These are phyloP conservation scores for Ophiosphaerella herpotricha DNA, from an alignment of 2,329 filamentous ascomycete genomes.

Conservation along the genomic window DNA sequence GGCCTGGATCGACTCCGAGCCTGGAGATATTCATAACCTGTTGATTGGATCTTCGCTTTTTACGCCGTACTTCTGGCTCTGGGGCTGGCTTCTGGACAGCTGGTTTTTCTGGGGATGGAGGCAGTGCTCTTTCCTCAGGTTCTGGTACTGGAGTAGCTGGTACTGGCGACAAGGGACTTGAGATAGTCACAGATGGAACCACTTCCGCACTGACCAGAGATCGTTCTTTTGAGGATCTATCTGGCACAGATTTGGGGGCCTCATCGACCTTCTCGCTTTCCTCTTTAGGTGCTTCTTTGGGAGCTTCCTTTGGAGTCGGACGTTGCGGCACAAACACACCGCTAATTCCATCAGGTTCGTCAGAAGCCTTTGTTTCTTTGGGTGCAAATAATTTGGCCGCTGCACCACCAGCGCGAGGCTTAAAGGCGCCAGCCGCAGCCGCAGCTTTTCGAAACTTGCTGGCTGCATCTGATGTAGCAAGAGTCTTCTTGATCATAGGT, in stretches of 20 bases:
- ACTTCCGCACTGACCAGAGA: constrained; percentile 37
- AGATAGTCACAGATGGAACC: constrained; percentile 42
- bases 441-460: constrained; percentile 81
- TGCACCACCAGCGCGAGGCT: constrained; percentile 84
- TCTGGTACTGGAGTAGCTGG: constrained; percentile 21
- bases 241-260: constrained; percentile 23
- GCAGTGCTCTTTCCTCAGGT: constrained; percentile 41
- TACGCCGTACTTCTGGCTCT: constrained; percentile 57
- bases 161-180: constrained; percentile 33
- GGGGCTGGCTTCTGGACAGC: constrained; percentile 19
- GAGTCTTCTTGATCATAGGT: constrained; percentile 86
- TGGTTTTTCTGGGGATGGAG: constrained; percentile 40
- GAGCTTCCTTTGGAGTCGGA: constrained; percentile 30
- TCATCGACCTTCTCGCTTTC: constrained; percentile 34
- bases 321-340: constrained; percentile 77
- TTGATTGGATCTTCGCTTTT: constrained; percentile 70
- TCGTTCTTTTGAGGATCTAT: constrained; percentile 34
- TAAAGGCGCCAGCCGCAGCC: constrained; percentile 70
- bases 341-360: constrained; percentile 86
- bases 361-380: constrained; percentile 57
- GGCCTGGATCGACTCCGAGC: constrained; percentile 74
- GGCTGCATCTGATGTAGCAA: constrained; percentile 73
- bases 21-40: constrained; percentile 77
- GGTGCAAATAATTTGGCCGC: constrained; percentile 73
- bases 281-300: constrained; percentile 27